These are phyloP conservation scores for Colletotrichum nymphaeae DNA, from an alignment of 2,329 filamentous ascomycete species.

Conservation along the genomic window DNA sequence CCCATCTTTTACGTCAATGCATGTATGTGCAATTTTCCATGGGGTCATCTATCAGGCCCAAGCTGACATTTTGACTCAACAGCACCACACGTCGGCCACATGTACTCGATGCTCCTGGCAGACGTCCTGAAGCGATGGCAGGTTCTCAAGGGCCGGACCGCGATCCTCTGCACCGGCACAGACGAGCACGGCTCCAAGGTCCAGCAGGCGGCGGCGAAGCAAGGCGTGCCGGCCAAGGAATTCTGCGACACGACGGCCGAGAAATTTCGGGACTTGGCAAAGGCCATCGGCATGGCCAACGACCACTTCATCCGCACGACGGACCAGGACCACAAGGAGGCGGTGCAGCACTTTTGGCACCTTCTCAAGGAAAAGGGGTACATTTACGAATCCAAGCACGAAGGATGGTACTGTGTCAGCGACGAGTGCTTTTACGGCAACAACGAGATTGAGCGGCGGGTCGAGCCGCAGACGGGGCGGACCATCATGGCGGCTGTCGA, in stretches of 20 bases:
- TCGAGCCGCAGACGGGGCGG: slow-evolving; percentile 84
- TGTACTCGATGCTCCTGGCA: slow-evolving; percentile 91
- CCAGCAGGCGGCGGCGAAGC: slow-evolving; percentile 82
- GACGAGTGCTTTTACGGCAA: slow-evolving; percentile 97
- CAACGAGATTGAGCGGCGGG: slow-evolving; percentile 75
- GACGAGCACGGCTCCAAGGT: slow-evolving; percentile 99
- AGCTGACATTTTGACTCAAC: slow-evolving; percentile 37
- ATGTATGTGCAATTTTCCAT: slow-evolving; percentile 57
- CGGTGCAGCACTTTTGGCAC: slow-evolving; percentile 91
- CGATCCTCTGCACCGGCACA: slow-evolving; percentile 88
- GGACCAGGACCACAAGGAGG: slow-evolving; percentile 81
- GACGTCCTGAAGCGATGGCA: slow-evolving; percentile 96
- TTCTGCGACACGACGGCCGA: slow-evolving; percentile 89
- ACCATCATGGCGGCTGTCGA: slow-evolving; percentile 87
- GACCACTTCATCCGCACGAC: slow-evolving; percentile 96
- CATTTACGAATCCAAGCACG: slow-evolving; percentile 87
- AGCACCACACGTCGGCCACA: slow-evolving; percentile 94
- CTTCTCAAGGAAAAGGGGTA: slow-evolving; percentile 80
- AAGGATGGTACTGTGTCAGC: slow-evolving; percentile 96
- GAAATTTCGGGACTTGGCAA: slow-evolving; percentile 82
- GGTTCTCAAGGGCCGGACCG: slow-evolving; percentile 75
- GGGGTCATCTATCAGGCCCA: no score
- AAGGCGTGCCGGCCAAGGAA: slow-evolving; percentile 78
- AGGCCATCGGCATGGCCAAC: slow-evolving; percentile 75
- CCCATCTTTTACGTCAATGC: slow-evolving; percentile 99